These are phyloP conservation scores for Fonsecaea monophora DNA, from an alignment of 2,329 filamentous ascomycete genomes.

Conservation along the genomic window DNA sequence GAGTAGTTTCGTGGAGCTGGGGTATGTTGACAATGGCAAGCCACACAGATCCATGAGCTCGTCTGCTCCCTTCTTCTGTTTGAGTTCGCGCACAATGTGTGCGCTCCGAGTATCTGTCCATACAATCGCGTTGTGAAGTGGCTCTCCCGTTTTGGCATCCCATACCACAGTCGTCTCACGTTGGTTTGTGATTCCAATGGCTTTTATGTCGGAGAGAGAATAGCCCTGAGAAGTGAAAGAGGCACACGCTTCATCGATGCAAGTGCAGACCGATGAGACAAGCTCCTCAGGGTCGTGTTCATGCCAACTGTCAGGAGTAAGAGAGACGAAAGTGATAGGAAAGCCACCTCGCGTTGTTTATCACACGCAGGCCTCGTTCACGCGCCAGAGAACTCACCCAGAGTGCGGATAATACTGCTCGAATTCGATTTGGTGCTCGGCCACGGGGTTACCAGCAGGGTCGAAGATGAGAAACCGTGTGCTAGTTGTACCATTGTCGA, in stretches of 20 bases:
- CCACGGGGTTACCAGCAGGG: conserved; percentile 72
- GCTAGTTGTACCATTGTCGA: conserved; percentile 84
- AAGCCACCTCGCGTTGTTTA: background rate
- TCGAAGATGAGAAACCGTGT: conserved; percentile 85
- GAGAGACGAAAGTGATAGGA: background rate
- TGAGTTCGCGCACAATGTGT: conserved; percentile 73
- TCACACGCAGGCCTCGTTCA: background rate
- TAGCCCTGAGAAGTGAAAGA: conserved; percentile 69
- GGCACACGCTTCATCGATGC: conserved; percentile 71
- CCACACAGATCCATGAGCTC: conserved; percentile 70
- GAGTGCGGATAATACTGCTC: conserved; percentile 78
- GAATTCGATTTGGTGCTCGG: conserved; percentile 80
- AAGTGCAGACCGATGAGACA: conserved; percentile 70
- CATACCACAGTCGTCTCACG: conserved; percentile 80
- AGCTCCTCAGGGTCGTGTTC: conserved; percentile 78
- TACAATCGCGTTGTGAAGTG: conserved; percentile 76
- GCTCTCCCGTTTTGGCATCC: conserved; percentile 74
- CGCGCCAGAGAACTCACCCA: conserved; percentile 61
- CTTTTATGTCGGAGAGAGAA: conserved; percentile 67
- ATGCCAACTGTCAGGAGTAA: conserved; percentile 66
- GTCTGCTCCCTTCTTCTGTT: conserved; percentile 66
- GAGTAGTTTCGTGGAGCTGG: conserved; percentile 75
- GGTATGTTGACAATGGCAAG: conserved; percentile 78
- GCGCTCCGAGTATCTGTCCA: conserved; percentile 81
- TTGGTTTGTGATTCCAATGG: conserved; percentile 81